Evolutionary conservation across 73 alveolate genomes (phyloP).

Genomic region (Paramecium sonneborni): DNA sequence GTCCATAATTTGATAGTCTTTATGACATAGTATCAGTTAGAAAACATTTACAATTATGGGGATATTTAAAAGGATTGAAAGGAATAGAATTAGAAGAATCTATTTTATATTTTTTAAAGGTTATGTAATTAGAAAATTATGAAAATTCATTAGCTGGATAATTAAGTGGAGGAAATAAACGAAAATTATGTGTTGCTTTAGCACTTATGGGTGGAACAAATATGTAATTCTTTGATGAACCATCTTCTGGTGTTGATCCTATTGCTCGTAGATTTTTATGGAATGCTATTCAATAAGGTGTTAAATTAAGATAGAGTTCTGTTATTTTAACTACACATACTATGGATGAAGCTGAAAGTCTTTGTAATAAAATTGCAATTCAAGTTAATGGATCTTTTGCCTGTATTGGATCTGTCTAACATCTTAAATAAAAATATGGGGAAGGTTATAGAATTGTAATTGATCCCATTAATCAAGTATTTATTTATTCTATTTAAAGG

Average conservation of each 20-base stretch:
- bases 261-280: conserved; percentile 72
- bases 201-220: conserved; percentile 81
- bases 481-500: neutral
- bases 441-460: conserved; percentile 79
- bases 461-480: conserved; percentile 62
- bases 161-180: conserved; percentile 88
- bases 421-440: conserved; percentile 87
- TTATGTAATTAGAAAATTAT: conserved; percentile 33
- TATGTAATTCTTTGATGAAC: conserved; percentile 80
- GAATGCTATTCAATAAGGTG: conserved; percentile 60
- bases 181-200: conserved; percentile 84
- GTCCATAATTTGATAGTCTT: conserved; percentile 74
- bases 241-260: conserved; percentile 87
- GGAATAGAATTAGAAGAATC: conserved; percentile 49
- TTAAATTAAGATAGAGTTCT: conserved; percentile 68
- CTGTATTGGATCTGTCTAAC: conserved; percentile 83
- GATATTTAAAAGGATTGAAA: conserved; percentile 69
- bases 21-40: conserved; percentile 76
- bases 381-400: conserved; percentile 82
- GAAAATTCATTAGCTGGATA: conserved; percentile 66
- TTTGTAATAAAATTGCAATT: conserved; percentile 87
- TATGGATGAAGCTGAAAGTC: conserved; percentile 97
- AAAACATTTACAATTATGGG: conserved; percentile 75
- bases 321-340: conserved; percentile 92
- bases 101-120: conserved; percentile 45